phyloP scores from a whole-genome alignment of 176 grass and related monocot genomes.

The Lolium perenne region DNA sequence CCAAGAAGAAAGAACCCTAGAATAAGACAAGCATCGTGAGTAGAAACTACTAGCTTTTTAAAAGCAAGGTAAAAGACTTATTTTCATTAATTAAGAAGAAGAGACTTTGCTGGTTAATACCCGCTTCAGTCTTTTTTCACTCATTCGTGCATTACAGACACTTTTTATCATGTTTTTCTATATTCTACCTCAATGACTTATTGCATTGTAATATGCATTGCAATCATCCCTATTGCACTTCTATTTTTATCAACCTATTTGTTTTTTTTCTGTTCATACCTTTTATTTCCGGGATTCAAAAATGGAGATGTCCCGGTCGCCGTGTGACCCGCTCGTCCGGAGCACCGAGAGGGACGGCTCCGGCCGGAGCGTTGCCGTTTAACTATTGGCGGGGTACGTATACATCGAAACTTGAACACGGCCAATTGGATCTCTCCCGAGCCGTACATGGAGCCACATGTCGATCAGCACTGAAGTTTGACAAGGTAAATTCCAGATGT shows the following conservation, averaged over 20 bases:
- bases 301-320: background rate
- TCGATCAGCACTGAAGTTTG: slow-evolving; percentile 25
- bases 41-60: no score
- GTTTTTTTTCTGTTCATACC: background rate
- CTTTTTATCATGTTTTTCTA: background rate
- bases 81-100: no score
- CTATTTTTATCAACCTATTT: background rate
- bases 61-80: no score
- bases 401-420: background rate
- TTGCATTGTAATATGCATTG: background rate
- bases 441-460: slow-evolving; percentile 54
- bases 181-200: background rate
- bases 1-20: no score
- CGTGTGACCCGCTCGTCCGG: slow-evolving; percentile 34
- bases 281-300: background rate
- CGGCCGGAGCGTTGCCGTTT: slow-evolving; percentile 47
- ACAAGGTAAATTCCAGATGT: background rate
- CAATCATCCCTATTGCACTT: background rate
- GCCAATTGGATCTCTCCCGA: background rate
- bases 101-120: no score
- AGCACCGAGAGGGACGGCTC: slow-evolving; percentile 45
- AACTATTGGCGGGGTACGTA: slow-evolving; percentile 41
- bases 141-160: background rate
- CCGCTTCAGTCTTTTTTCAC: background rate
- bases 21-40: no score